Percentiles rank a stretch among this genome's conserved stretches.
These are phyloP conservation scores for Brassica incana DNA, from an alignment of 345 rosid genomes.

Conservation along the genomic window DNA sequence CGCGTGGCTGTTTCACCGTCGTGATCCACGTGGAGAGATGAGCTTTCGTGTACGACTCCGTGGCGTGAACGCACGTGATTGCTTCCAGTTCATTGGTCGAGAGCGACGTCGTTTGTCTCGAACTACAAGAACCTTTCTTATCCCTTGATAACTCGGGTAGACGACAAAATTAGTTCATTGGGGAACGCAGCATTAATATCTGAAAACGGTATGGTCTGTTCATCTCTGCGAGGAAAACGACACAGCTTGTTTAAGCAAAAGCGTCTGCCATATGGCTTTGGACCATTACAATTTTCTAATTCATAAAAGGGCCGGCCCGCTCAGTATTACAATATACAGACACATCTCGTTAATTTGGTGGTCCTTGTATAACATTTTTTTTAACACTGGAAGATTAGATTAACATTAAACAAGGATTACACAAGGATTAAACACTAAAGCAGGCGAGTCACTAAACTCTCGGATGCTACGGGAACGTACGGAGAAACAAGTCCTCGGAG, in stretches of 20 bases:
- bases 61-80: conserved; percentile 37
- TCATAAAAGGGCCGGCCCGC: neutral
- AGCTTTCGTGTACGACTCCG: conserved; percentile 40
- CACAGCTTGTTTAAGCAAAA: neutral
- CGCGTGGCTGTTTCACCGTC: neutral
- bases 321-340: neutral
- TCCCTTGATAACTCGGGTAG: neutral
- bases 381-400: too few species aligned
- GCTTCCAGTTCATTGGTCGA: conserved; percentile 21
- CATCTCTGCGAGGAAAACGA: conserved; percentile 1
- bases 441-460: too few species aligned
- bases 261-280: neutral
- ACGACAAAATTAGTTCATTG: conserved; percentile 7
- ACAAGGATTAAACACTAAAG: too few species aligned
- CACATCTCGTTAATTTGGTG: neutral
- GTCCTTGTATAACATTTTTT: neutral
- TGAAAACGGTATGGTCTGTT: conserved; percentile 22
- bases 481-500: too few species aligned
- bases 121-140: neutral
- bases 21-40: conserved; percentile 28
- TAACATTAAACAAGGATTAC: too few species aligned
- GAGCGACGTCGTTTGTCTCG: conserved; percentile 27
- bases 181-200: conserved; percentile 10
- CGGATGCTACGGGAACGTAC: too few species aligned
- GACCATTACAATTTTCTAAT: neutral